A percentile compares a stretch with the other conserved stretches of the same genome.
Conservation (phyloP, 1,284 basidiomycete species). For the Cronartium quercuum region DNA sequence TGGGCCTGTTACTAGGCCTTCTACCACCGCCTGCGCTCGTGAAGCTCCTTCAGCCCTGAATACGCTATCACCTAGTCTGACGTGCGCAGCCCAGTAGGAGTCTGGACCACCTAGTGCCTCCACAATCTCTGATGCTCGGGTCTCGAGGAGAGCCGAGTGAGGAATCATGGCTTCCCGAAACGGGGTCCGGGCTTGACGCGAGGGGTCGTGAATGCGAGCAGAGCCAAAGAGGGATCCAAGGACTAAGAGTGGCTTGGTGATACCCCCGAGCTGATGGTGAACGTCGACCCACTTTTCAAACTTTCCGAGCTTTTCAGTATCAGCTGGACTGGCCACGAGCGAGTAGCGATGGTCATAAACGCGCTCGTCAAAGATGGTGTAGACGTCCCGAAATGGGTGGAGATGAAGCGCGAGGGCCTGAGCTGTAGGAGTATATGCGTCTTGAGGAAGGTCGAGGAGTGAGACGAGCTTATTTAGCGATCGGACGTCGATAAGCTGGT, state of each 20-base stretch:
- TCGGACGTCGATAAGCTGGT: slow-evolving; percentile 12
- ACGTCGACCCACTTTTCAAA: slow-evolving; percentile 13
- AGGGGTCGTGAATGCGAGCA: too few relatives aligned
- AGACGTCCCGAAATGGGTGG: too few relatives aligned
- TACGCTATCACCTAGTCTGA: slow-evolving; percentile 29
- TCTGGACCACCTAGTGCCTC: slow-evolving; percentile 4
- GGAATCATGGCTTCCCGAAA: slow-evolving; percentile 23
- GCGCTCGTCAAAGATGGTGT: too few relatives aligned
- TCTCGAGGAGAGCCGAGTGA: slow-evolving; percentile 4
- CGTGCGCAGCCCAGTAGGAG: slow-evolving; percentile 7
- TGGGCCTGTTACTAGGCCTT: slow-evolving; percentile 6
- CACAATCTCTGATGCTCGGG: background rate
- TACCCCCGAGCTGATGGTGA: background rate
- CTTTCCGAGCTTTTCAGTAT: slow-evolving; percentile 1
- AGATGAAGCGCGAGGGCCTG: background rate
- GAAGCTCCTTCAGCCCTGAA: slow-evolving; percentile 18
- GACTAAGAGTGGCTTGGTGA: background rate
- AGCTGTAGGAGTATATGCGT: background rate
- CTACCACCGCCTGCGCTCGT: background rate
- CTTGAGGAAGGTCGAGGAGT: background rate
- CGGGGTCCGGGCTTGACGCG: slow-evolving; percentile 7
- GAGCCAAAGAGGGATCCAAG: slow-evolving; percentile 24
- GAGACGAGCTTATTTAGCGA: background rate
- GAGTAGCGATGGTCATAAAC: slow-evolving; percentile 12
- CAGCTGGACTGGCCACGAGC: background rate